Evolutionary conservation across 2,329 filamentous ascomycete species (phyloP), one percentile per base, ranked within the genome.

Genomic region (Magnaporthales sp.): DNA sequence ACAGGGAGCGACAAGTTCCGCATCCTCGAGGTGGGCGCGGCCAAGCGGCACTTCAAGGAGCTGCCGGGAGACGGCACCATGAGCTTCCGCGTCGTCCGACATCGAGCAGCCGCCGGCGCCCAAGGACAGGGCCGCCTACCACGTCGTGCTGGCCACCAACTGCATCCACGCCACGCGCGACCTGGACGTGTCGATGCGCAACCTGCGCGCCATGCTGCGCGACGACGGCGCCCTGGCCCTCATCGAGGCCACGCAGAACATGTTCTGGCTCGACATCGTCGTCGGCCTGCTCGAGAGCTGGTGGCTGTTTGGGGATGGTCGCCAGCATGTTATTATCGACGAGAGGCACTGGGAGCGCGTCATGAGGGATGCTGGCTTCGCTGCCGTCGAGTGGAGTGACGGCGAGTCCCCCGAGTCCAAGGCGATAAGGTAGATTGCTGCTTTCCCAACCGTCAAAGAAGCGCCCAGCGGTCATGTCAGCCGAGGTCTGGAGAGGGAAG

Each of bases 241-340:
- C 65, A 54, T 77, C 15, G 78, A 80, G 70, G 72, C 78, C 71
- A 78, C 75, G 0, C 27, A 68, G 15, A 65, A 62, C 2, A 7
- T 76, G 9, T 69, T 68, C 60, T 78, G 71, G 71, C 70, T 76
- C 7, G 76, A 80, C 51, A 66, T 78, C 26, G 70, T 76, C 15
- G 78, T 76, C 38, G 78, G 77, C 0, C 67, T 77, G 1, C 69
- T 79, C 3, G 74, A 78, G 24, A 77, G 77, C 2, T 79, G 77
- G 77, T 80, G 77, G 77, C 67, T 74, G 29, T 77, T 76, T 30
- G 70, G 74, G 5, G 76, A 78, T 62, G 75, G 74, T 2, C 70
- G 73, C 1, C 3, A 54, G 60, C 64, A 76, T 67, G 71, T 70
- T 13, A 9, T 75, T 13, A 66, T 68, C 4, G 22, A 67, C 11